Conservation (phyloP, 2,329 filamentous ascomycete species). For the Tolypocladium ovalisporum region DNA sequence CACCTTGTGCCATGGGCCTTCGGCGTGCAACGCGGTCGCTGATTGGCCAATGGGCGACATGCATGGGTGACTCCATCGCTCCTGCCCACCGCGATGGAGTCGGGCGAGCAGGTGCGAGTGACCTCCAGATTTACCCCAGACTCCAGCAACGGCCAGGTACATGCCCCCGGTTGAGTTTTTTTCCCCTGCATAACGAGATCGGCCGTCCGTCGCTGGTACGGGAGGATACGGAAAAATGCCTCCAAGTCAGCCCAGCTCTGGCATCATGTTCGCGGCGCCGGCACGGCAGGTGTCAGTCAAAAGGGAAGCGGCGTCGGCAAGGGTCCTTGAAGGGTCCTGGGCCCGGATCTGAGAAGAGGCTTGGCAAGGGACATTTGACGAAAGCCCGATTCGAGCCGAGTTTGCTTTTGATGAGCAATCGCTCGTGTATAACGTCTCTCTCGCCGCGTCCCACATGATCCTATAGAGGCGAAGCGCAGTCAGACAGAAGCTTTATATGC, state of each 20-base stretch:
- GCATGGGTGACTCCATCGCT: conserved; percentile 19
- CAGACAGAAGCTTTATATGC: too few relatives aligned
- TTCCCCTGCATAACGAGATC: background rate
- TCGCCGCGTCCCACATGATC: background rate
- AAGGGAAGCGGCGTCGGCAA: background rate
- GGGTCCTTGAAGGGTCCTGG: too few relatives aligned
- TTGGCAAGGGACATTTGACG: background rate
- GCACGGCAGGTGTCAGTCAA: too few relatives aligned
- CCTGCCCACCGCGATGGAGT: background rate
- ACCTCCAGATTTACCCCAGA: conserved; percentile 5
- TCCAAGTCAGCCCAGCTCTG: background rate
- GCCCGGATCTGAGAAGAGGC: background rate
- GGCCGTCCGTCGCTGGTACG: background rate
- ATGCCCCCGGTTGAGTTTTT: background rate
- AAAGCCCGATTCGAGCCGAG: background rate
- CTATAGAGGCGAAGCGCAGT: background rate
- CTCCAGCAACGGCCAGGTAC: conserved; percentile 1
- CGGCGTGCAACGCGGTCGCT: conserved; percentile 19
- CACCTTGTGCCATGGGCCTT: conserved; percentile 17
- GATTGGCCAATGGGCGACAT: conserved; percentile 21
- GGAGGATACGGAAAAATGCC: background rate
- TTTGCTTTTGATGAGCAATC: background rate
- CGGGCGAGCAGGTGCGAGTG: background rate
- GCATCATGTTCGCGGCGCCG: background rate
- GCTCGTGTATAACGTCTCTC: background rate